These are phyloP conservation scores for Fusarium bulbicola DNA, from an alignment of 2,329 filamentous ascomycete species.

Conservation along the genomic window DNA sequence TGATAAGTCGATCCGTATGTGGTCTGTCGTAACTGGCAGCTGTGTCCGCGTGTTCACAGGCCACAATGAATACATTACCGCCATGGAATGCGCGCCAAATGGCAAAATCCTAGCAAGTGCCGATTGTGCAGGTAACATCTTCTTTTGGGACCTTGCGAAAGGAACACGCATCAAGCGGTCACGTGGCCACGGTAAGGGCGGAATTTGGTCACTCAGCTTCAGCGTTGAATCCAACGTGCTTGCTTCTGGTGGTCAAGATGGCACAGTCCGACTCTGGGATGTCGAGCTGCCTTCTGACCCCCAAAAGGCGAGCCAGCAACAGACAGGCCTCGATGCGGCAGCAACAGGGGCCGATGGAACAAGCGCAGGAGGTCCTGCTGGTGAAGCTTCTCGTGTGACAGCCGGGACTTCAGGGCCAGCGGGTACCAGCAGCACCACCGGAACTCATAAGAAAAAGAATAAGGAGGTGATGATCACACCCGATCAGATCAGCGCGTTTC, in stretches of 20 bases:
- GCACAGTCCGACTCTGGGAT: conserved; percentile 95
- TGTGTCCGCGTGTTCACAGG: conserved; percentile 93
- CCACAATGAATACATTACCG: conserved; percentile 86
- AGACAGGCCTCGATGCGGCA: conserved; percentile 55
- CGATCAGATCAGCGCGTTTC: conserved; percentile 94
- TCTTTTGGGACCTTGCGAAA: conserved; percentile 93
- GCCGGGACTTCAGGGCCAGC: conserved; percentile 41
- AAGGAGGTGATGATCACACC: conserved; percentile 92
- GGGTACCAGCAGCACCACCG: conserved; percentile 41
- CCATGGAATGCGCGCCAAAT: conserved; percentile 85
- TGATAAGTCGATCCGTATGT: conserved; percentile 96
- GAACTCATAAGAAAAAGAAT: conserved; percentile 74
- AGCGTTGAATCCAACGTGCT: conserved; percentile 91
- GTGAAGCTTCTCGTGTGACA: conserved; percentile 44
- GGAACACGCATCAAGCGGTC: conserved; percentile 90
- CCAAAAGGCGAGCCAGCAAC: conserved; percentile 62
- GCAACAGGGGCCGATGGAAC: conserved; percentile 54
- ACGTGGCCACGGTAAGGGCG: conserved; percentile 91
- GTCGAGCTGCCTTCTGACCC: conserved; percentile 77
- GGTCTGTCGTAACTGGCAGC: conserved; percentile 87
- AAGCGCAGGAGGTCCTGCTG: conserved; percentile 37
- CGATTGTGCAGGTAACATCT: conserved; percentile 87
- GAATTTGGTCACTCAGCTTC: conserved; percentile 93
- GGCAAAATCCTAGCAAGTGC: conserved; percentile 92
- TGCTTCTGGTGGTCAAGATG: conserved; percentile 89